phyloP scores from a whole-genome alignment of 805 yeast genomes.

The Metschnikowia sp. region DNA sequence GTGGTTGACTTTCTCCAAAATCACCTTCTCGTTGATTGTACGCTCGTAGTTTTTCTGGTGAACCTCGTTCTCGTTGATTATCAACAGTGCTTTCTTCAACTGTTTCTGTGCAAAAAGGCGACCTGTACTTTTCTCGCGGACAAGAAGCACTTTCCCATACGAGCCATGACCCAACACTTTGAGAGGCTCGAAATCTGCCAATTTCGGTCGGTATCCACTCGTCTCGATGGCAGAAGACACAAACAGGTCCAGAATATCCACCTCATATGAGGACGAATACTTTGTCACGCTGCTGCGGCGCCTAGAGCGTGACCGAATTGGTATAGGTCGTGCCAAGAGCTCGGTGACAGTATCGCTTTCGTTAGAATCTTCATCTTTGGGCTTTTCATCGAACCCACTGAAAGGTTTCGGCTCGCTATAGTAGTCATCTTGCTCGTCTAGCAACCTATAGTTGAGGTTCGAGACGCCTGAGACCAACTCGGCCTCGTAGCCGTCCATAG shows the following conservation, averaged over 20 bases:
- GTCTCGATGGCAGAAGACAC: conserved; percentile 25
- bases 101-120: conserved; percentile 84
- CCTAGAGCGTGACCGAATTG: conserved; percentile 9
- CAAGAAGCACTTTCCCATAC: conserved; percentile 81
- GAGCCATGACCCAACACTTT: conserved; percentile 85
- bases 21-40: conserved; percentile 76
- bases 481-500: conserved; percentile 34
- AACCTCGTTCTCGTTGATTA: conserved; percentile 40
- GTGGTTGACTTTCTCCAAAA: conserved; percentile 62
- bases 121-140: conserved; percentile 59
- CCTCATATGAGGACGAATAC: conserved; percentile 31
- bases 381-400: not conserved
- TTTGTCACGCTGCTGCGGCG: conserved; percentile 19
- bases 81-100: conserved; percentile 73
- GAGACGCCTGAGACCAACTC: conserved; percentile 10
- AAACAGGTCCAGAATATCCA: conserved; percentile 30
- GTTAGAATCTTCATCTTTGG: conserved; percentile 9
- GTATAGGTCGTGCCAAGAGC: conserved; percentile 15
- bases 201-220: conserved; percentile 13
- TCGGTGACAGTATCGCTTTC: conserved; percentile 18
- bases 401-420: conserved; percentile 1
- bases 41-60: conserved; percentile 51
- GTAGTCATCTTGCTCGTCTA: conserved; percentile 15
- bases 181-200: conserved; percentile 67
- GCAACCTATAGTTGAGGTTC: conserved; percentile 26